Percentiles rank a stretch among this genome's conserved stretches.
Evolutionary conservation across 345 rosid genomes (phyloP).

Genomic region (Eucalyptus erythrocorys): DNA sequence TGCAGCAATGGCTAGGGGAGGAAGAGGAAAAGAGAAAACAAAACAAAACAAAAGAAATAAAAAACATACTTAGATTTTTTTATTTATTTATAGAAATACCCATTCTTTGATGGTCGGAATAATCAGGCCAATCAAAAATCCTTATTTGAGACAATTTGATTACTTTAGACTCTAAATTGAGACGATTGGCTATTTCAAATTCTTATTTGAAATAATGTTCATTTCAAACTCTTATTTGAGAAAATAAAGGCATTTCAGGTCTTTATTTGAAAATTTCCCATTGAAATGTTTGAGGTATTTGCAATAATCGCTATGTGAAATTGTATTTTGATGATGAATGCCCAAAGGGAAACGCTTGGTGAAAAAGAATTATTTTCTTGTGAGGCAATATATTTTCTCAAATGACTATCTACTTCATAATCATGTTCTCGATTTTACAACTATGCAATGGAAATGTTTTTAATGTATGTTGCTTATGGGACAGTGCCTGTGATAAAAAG

Average conservation of each 20-base stretch:
- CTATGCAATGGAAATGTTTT: background rate
- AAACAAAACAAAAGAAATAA: no score
- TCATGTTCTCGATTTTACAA: background rate
- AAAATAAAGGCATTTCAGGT: no score
- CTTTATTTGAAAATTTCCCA: no score
- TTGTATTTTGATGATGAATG: background rate
- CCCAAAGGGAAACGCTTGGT: background rate
- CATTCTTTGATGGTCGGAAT: no score
- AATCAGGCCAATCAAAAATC: no score
- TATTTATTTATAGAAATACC: fast-evolving
- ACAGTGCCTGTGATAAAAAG: background rate
- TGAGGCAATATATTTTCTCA: background rate
- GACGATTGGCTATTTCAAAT: no score
- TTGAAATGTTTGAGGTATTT: background rate
- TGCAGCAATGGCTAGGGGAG: no score
- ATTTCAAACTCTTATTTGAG: fast-evolving
- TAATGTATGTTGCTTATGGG: background rate
- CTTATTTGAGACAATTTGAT: no score
- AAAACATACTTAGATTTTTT: no score
- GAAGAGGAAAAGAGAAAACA: no score
- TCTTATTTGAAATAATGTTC: fast-evolving
- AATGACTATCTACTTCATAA: background rate
- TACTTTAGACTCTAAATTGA: no score
- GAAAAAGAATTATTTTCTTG: background rate
- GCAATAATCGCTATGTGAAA: background rate